A percentile compares a stretch with the other conserved stretches of the same genome.
These are phyloP conservation scores for Trichosanthes cucumerina DNA, from an alignment of 306 rosid genomes.

Conservation along the genomic window DNA sequence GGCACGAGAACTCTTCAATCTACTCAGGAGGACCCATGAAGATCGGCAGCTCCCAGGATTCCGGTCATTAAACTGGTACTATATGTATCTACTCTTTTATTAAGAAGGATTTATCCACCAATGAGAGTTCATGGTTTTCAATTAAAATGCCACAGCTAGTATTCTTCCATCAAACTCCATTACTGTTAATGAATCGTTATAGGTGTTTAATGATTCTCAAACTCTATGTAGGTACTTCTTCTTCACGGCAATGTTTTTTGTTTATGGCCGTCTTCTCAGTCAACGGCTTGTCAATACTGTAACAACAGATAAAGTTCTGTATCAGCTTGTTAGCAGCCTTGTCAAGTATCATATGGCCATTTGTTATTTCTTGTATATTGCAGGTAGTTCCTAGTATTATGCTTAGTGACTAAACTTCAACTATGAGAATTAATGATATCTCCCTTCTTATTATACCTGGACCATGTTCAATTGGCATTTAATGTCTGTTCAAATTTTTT, in stretches of 20 bases:
- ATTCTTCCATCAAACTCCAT: neutral
- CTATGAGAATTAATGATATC: neutral
- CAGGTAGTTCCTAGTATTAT: conserved; percentile 43
- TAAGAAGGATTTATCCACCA: neutral
- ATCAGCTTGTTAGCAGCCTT: conserved; percentile 69
- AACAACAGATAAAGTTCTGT: conserved; percentile 61
- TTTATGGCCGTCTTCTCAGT: conserved; percentile 91
- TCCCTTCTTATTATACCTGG: neutral
- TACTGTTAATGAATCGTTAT: neutral
- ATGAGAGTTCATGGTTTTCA: conserved; percentile 10
- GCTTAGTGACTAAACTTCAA: neutral
- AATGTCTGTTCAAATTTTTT: neutral
- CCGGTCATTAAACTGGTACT: conserved; percentile 85
- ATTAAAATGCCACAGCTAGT: conserved; percentile 11
- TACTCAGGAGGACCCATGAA: conserved; percentile 81
- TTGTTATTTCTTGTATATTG: conserved; percentile 73
- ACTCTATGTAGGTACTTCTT: conserved; percentile 77
- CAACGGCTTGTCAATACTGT: conserved; percentile 84
- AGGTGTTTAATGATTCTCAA: conserved; percentile 12
- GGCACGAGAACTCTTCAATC: conserved; percentile 89
- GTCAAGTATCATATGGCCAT: conserved; percentile 90
- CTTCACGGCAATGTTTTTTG: conserved; percentile 96
- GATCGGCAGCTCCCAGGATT: conserved; percentile 92
- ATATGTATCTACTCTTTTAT: neutral
- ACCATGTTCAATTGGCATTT: neutral